Evolutionary conservation across 2,329 filamentous ascomycete species (phyloP).

Genomic region (Xylaria sp.): DNA sequence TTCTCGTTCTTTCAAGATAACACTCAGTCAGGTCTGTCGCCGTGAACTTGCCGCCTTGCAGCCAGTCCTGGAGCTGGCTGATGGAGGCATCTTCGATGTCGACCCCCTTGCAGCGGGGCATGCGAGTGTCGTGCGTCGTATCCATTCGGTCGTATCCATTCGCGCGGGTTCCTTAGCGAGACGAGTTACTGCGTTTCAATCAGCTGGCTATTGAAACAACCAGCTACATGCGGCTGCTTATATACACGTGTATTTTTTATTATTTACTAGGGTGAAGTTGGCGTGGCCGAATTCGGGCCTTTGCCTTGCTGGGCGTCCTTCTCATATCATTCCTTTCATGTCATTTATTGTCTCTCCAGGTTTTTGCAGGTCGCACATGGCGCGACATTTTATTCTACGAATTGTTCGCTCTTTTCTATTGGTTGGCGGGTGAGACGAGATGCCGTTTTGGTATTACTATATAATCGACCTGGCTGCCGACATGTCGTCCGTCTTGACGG

Average conservation of each 20-base stretch:
- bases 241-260: background rate
- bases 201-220: background rate
- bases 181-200: background rate
- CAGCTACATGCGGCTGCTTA: background rate
- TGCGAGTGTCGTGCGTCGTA: constrained; percentile 2
- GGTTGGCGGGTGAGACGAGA: background rate
- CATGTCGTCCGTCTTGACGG: background rate
- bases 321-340: background rate
- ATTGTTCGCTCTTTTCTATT: background rate
- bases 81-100: constrained; percentile 29
- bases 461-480: no score
- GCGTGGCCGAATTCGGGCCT: background rate
- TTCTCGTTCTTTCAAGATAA: constrained; percentile 22
- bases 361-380: background rate
- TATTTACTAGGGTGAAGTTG: background rate
- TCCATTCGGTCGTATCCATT: constrained; percentile 3
- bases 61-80: constrained; percentile 19
- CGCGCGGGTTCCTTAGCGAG: background rate
- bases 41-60: constrained; percentile 17
- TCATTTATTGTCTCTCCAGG: background rate
- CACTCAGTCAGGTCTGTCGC: constrained; percentile 19
- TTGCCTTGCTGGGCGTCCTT: background rate
- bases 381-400: background rate
- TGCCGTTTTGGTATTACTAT: constrained; percentile 9
- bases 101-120: constrained; percentile 21